Evolutionary conservation across 331 rosid species (phyloP), one percentile per base, ranked within the genome.

Genomic region (Arachis monticola): DNA sequence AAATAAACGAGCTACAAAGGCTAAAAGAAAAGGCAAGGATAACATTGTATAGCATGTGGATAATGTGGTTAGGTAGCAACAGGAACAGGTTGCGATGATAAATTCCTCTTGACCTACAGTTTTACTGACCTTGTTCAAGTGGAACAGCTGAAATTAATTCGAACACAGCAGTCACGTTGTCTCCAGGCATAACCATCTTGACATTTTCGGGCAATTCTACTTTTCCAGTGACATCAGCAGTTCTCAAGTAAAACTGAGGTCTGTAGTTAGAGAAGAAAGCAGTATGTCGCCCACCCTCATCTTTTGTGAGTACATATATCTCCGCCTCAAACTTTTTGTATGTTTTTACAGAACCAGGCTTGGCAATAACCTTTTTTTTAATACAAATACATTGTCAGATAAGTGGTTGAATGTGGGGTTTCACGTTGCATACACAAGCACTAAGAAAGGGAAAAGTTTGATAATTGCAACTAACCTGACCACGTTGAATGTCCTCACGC

Each of bases 141-240:
- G 97, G 99, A 70, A 94, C 96, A 0, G 99, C 78, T 63, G 76
- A 85, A 70, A 94, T 92, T 79, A 94, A 79, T 79, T 94, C 97
- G 83, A 94, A 90, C 50, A 76, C 77, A 2, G 97, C 97, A 11
- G 97, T 92, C 61, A 94, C 97, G 0, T 94, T 94, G 85, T 94
- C 99, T 42, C 99, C 99, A 40, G 99, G 99, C 97, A 94, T 90
- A 82, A 94, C 99, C 99, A 94, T 94, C 79, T 92, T 92, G 69
- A 92, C 89, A 69, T 87, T 85, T 78, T 88, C 93, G 1, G 97
- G 97, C 86, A 94, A 82, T 80, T 92, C 99, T 63, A 94, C 92
- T 79, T 85, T 92, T 76, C 99, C 99, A 46, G 97, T 94, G 73
- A 94, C 68, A 85, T 94, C 97, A 60, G 99, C 99, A 50, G 99